Evolutionary conservation across 257 asterid genomes (phyloP), one percentile per base, ranked within the genome.

Genomic region (Forsythia viridissima): DNA sequence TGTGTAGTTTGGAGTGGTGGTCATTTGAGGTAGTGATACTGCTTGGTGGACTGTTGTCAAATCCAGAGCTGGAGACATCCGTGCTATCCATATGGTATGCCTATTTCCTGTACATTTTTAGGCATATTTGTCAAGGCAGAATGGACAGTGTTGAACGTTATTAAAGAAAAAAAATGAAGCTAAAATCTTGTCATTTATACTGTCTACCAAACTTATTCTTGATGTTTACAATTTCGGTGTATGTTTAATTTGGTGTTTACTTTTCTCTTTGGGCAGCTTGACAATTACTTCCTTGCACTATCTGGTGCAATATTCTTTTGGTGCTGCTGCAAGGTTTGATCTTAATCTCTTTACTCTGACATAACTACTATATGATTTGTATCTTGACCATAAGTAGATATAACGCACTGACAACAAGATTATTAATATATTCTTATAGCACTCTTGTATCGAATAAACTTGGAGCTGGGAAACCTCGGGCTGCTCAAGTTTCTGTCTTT

Each of bases 261-360:
- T 72, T 76, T 72, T 8, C 52, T 80, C 39, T 72, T 38, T 48
- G 77, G 71, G 67, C 94, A 92, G 97, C 90, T 76, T 90, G 71
- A 87, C 91, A 51, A 77, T 89, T 11, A 76, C 89, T 42, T 76
- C 96, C 6, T 40, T 84, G 77, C 96, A 91, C 88, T 92, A 80
- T 82, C 87, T 78, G 65, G 55, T 92, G 78, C 92, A 93, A 40
- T 87, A 79, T 84, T 86, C 94, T 70, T 73, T 92, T 11, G 92
- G 91, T 72, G 91, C 90, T 75, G 97, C 97, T n/a, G 97, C 90
- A 78, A 92, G 97, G 97, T 92, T 51, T 74, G 80, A 39, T 66
- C 76, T 48, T 34, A 24, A 74, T 66, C 74, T 21, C 70, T 72
- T 65, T 30, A 37, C 41, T 57, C 24, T 15, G 6, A 9, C 30